Percentiles rank a stretch among this genome's conserved stretches.
Conservation (phyloP, 164 flowering plant species). For the Hamamelis virginiana region DNA sequence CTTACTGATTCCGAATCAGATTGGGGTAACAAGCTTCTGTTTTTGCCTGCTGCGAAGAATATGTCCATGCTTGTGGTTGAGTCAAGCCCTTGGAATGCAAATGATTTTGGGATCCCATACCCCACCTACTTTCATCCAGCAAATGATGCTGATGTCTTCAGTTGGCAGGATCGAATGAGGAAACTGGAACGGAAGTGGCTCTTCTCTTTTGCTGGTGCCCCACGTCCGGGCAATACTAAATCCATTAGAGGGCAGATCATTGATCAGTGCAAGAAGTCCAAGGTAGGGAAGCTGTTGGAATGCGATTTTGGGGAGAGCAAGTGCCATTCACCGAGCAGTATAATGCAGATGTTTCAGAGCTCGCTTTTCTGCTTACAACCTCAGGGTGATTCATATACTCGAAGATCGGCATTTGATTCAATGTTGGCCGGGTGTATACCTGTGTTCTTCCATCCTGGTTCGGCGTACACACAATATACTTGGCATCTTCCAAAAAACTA, state of each 20-base stretch:
- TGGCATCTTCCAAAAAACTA: slow-evolving; percentile 94
- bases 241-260: slow-evolving; percentile 86
- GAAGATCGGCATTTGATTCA: slow-evolving; percentile 90
- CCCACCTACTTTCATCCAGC: slow-evolving; percentile 98
- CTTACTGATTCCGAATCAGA: slow-evolving; percentile 57
- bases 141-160: slow-evolving; percentile 71
- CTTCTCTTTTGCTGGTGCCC: slow-evolving; percentile 97
- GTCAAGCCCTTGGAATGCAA: slow-evolving; percentile 91
- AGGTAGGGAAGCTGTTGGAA: slow-evolving; percentile 69
- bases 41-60: slow-evolving; percentile 81
- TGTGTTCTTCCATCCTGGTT: slow-evolving; percentile 90
- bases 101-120: slow-evolving; percentile 91
- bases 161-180: slow-evolving; percentile 91
- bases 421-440: slow-evolving; percentile 96
- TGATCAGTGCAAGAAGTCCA: slow-evolving; percentile 68
- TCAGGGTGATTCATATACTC: slow-evolving; percentile 88
- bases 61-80: slow-evolving; percentile 95
- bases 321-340: slow-evolving; percentile 83
- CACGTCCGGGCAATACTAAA: slow-evolving; percentile 76
- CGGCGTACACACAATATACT: slow-evolving; percentile 87
- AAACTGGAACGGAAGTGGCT: slow-evolving; percentile 68
- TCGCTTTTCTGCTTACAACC: slow-evolving; percentile 92
- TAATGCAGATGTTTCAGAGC: slow-evolving; percentile 93
- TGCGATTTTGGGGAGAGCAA: slow-evolving; percentile 89
- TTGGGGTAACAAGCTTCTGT: slow-evolving; percentile 92